These are phyloP conservation scores for Plectranthus barbatus DNA, from an alignment of 257 asterid species.

Conservation along the genomic window DNA sequence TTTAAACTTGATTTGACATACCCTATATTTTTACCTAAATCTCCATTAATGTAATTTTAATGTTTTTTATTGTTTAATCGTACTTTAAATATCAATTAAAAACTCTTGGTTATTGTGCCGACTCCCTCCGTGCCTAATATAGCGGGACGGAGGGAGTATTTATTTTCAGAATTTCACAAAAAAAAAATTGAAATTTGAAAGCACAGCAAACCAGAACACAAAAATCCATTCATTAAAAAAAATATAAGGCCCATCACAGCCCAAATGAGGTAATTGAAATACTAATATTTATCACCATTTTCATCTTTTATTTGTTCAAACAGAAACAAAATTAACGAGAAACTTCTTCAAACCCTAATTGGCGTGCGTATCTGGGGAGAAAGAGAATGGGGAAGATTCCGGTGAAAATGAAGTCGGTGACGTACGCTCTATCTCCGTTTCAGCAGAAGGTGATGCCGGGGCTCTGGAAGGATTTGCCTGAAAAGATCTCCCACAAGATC, in stretches of 20 bases:
- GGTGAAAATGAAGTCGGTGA: conserved; percentile 76
- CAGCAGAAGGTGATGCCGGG: conserved; percentile 95
- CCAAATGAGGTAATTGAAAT: neutral
- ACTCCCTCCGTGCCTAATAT: too few species aligned
- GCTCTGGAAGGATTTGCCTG: conserved; percentile 70
- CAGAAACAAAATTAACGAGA: neutral
- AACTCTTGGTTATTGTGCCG: too few species aligned
- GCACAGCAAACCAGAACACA: too few species aligned
- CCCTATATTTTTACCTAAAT: too few species aligned
- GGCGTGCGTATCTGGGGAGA: conserved; percentile 8
- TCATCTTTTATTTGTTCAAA: neutral
- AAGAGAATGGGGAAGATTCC: conserved; percentile 78
- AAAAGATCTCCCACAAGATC: conserved; percentile 75
- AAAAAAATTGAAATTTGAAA: too few species aligned
- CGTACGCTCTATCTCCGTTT: conserved; percentile 81
- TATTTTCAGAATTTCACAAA: too few species aligned
- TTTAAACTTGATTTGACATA: too few species aligned
- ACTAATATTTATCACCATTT: neutral
- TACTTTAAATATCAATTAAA: too few species aligned
- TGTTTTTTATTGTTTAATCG: too few species aligned
- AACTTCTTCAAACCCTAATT: conserved; percentile 18
- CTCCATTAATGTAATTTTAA: too few species aligned
- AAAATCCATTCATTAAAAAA: too few species aligned
- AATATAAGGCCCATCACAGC: neutral
- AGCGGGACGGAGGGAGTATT: too few species aligned